Evolutionary conservation across 495 filamentous ascomycete species (phyloP), one percentile per base, ranked within the genome.

Genomic region (Penicillium antarcticum): DNA sequence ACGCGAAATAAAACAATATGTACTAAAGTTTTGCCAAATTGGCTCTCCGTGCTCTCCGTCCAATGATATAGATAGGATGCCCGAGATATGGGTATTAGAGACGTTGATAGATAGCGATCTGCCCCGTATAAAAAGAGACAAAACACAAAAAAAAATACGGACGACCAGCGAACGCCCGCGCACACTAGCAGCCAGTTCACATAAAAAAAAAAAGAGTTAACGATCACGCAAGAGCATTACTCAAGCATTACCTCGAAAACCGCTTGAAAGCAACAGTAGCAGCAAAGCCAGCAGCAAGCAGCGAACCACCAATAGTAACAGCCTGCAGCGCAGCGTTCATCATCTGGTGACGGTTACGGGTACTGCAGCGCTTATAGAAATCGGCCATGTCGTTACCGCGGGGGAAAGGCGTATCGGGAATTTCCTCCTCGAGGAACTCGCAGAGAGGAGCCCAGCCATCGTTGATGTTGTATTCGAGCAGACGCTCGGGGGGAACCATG

Each of bases 401-500:
- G 35, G 75, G 75, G 62, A 76, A 78, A 6, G 67, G 52, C 7
- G 69, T 67, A 48, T 75, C 69, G 8, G 86, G 86, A 7, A 83
- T 65, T 5, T 75, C 70, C 45, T 81, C 75, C 33, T 79, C 83
- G 0, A 87, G 74, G 68, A 87, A 87, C 47, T 82, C 72, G 69
- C 84, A 87, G 14, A 89, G 72, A 9, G 84, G 84, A 21, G 62
- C 80, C 85, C 85, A 87, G 46, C 86, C 86, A 38, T 85, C 77
- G 40, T 76, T 74, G 53, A 87, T 79, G 57, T 77, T 74, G 69
- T 83, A 87, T 55, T 87, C 84, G 36, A 87, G 75, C 39, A 87
- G 68, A 58, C 69, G 67, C 55, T 77, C 72, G 2, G 68, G 55
- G 32, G 73, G 72, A 23, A 76, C 72, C 48, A 76, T 32, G 62